Evolutionary conservation across 257 asterid genomes (phyloP), one percentile per base, ranked within the genome.

Genomic region (Fraxinus americana): DNA sequence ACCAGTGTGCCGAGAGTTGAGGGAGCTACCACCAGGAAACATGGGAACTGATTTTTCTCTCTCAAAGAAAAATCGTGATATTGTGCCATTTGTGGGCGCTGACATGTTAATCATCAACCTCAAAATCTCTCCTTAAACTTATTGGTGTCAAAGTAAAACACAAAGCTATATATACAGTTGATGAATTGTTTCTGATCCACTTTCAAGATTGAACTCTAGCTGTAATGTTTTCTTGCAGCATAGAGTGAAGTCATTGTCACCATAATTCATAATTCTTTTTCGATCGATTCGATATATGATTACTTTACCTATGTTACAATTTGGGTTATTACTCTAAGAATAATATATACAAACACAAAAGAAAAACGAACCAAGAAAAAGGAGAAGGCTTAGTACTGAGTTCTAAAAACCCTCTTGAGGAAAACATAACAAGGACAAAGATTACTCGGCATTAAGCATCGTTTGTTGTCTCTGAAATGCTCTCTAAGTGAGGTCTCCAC

Each of bases 401-500:
- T 59, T 84, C 68, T 71, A 25, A 67, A 85, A 86, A 85, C 90
- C 91, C 89, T 68, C 78, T 68, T 68, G 41, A 73, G 41, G 76
- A 43, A 84, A 73, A 69, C 72, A 32, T 48, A n/a, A 36, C 19
- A 43, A 41, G 59, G 50, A 81, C 57, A 70, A 73, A 38, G 43
- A 74, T 59, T 71, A 80, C 27, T 81, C 73, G 27, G 50, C 79
- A 72, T 73, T 32, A 82, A 67, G 86, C 82, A 76, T 91, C 96
- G 7, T 71, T 54, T 63, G 89, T 82, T 50, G 92, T 84, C 89
- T 94, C 99, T 48, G 86, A 89, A 86, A 94, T 94, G 81, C 97
- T 94, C 81, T 91, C 92, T 23, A 94, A 80, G 75, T 92, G 92
- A 10, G 99, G 99, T 61, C 97, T 84, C 99, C 99, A 94, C 1